phyloP scores from a whole-genome alignment of 2,329 filamentous ascomycete species.

The Trichocomaceae sp. region DNA sequence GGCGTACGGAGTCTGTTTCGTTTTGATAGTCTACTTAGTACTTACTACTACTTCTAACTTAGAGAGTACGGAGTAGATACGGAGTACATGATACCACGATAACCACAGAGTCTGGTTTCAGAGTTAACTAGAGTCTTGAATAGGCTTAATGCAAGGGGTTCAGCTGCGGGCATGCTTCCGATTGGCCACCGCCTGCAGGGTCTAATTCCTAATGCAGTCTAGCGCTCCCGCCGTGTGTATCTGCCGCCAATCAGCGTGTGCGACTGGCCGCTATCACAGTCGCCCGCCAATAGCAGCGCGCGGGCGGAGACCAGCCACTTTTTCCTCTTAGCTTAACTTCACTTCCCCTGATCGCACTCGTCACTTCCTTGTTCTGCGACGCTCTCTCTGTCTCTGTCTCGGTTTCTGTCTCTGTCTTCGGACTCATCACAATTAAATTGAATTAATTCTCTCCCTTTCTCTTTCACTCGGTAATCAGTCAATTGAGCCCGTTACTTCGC shows the following conservation, averaged over 20 bases:
- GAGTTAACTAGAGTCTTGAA: no score
- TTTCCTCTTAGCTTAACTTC: background rate
- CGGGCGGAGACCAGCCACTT: background rate
- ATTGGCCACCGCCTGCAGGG: background rate
- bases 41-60: no score
- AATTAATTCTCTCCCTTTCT: no score
- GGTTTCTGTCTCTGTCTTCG: background rate
- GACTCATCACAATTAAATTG: no score
- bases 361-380: background rate
- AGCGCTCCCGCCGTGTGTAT: background rate
- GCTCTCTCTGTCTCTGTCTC: background rate
- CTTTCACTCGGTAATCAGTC: no score
- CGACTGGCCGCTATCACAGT: background rate
- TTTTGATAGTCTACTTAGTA: no score
- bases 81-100: background rate
- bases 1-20: background rate
- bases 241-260: slow-evolving; percentile 3
- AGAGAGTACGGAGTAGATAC: no score
- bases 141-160: slow-evolving; percentile 12
- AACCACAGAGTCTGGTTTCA: no score
- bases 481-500: no score
- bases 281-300: background rate
- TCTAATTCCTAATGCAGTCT: background rate
- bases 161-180: slow-evolving; percentile 10
- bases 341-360: background rate